These are phyloP conservation scores for Telfairia occidentalis DNA, from an alignment of 331 rosid species.

Conservation along the genomic window DNA sequence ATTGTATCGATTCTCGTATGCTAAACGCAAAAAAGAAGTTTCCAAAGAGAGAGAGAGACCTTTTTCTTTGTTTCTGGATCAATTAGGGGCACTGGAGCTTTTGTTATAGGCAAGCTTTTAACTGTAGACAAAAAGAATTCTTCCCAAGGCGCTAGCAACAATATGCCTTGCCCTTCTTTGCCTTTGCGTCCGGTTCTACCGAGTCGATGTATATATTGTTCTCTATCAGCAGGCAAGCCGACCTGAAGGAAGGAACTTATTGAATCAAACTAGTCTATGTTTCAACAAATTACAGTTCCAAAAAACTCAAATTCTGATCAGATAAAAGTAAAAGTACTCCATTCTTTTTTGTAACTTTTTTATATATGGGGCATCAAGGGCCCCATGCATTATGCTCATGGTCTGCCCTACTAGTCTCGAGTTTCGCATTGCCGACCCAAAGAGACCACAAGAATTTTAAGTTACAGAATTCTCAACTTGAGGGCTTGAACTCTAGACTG, in stretches of 20 bases:
- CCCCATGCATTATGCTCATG: too few relatives aligned
- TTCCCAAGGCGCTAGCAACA: slow-evolving; percentile 92
- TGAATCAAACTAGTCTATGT: background rate
- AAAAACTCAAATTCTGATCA: background rate
- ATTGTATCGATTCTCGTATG: background rate
- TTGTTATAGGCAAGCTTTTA: slow-evolving; percentile 63
- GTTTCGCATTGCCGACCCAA: too few relatives aligned
- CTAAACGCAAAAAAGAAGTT: background rate
- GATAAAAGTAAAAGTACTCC: background rate
- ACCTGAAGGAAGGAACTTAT: slow-evolving; percentile 33
- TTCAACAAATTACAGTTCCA: background rate
- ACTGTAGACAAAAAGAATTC: slow-evolving; percentile 54
- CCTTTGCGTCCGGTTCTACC: slow-evolving; percentile 97
- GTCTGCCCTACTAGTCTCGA: too few relatives aligned
- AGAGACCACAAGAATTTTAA: too few relatives aligned
- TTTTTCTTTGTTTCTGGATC: slow-evolving; percentile 69
- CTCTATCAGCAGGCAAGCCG: slow-evolving; percentile 78
- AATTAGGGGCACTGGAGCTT: slow-evolving; percentile 46
- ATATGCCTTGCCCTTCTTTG: slow-evolving; percentile 81
- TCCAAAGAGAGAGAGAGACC: slow-evolving; percentile 23
- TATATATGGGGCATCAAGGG: too few relatives aligned
- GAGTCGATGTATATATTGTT: slow-evolving; percentile 84
- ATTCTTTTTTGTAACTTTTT: too few relatives aligned
- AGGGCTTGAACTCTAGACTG: too few relatives aligned
- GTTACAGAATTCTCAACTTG: too few relatives aligned